Conservation (phyloP, 495 filamentous ascomycete species). For the Talaromyces stipitatus region DNA sequence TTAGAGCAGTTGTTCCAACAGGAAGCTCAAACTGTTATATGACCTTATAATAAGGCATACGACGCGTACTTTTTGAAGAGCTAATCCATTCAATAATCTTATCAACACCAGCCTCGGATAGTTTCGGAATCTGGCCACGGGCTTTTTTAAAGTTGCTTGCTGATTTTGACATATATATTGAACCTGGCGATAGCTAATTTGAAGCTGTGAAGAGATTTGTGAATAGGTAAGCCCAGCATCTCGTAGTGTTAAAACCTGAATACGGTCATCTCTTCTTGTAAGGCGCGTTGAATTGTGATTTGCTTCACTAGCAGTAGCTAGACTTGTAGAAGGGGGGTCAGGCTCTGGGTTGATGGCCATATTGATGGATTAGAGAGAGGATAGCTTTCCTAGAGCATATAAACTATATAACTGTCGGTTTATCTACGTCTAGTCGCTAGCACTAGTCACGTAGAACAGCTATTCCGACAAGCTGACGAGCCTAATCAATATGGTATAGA, state of each 20-base stretch:
- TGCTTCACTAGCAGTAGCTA: neutral
- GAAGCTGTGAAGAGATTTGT: constrained; percentile 14
- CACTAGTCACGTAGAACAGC: too few species aligned
- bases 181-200: constrained; percentile 14
- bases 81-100: constrained; percentile 20
- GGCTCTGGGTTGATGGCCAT: neutral
- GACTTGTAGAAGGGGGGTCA: neutral
- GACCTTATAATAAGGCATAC: constrained; percentile 15
- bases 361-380: neutral
- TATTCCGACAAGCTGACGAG: too few species aligned
- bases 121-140: constrained; percentile 10
- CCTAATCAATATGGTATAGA: too few species aligned
- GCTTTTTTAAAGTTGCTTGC: constrained; percentile 13
- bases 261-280: constrained; percentile 13
- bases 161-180: constrained; percentile 15
- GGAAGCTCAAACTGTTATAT: constrained; percentile 16
- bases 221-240: constrained; percentile 11
- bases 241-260: constrained; percentile 14
- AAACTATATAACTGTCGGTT: too few species aligned
- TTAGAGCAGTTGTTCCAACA: constrained; percentile 10
- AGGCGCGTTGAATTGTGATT: constrained; percentile 1
- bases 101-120: constrained; percentile 17
- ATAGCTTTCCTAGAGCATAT: too few species aligned
- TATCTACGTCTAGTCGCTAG: too few species aligned
- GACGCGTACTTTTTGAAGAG: constrained; percentile 13